Base-by-base conservation (phyloP, 2,329 filamentous ascomycete species). In the Fusarium equiseti region DNA sequence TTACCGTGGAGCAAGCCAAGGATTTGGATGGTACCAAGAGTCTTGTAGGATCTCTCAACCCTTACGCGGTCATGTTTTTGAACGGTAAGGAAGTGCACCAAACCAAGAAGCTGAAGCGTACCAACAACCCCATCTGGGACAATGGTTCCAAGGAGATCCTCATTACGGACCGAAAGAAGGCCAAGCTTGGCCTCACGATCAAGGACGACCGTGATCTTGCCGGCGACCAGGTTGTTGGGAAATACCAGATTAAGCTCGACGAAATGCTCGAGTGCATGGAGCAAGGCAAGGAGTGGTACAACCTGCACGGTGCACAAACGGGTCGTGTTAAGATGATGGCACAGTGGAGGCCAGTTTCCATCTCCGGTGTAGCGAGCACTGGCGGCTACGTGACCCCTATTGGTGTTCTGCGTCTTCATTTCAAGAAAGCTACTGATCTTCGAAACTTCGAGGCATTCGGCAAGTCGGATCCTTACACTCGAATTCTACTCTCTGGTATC, bases 281-380 rank as follows among this genome's bases (percentile, higher is more conserved):
- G 49, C 96, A 97, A 81, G 95, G 96, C 44, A 93, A 97, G 75
- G 94, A 98, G 74, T 99, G 96, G 96, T 99, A 95, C 84, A 93
- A 95, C 68, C 86, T 99, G 29, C 86, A 92, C 46, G 93, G 93
- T 11, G 91, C 88, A 55, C 92, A 94, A 77, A 91, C 89, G 24
- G 96, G 96, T 31, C 92, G 94, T 72, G 94, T 90, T 64, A 98
- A 98, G 83, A 89, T 99, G 87, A 92, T 88, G 78, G 87, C 97
- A 6, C 92, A 98, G 75, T 99, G 97, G 97, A 97, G 96, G 79
- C 95, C 96, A 3, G 95, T 99, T 26, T 92, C 92, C 9, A 86
- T 99, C 57, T 91, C 92, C 62, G 95, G 95, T 27, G 87, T 92
- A 44, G 90, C 90, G 48, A 91, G 92, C 57, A 94, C 92, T 57